Conservation (phyloP, 192 early-diverging fungal species). For the Hyaloraphidium curvatum region DNA sequence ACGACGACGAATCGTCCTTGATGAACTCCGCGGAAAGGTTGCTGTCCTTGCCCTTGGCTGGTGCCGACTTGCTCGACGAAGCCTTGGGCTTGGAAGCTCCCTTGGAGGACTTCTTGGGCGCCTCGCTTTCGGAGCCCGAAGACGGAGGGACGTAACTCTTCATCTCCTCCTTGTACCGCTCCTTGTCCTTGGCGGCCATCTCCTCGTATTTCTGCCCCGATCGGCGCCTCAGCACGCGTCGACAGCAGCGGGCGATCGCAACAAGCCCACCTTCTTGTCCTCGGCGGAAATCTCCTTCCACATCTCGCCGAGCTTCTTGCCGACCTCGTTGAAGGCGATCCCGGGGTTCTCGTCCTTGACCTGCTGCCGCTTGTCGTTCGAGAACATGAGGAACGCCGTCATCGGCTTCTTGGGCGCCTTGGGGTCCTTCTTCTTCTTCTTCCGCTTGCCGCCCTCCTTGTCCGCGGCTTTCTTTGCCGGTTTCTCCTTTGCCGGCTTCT, state of each 20-base stretch:
- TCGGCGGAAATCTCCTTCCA: constrained; percentile 36
- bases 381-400: constrained; percentile 83
- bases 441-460: constrained; percentile 31
- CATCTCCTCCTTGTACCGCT: constrained; percentile 22
- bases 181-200: constrained; percentile 17
- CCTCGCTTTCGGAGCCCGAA: no score
- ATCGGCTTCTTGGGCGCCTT: constrained; percentile 78
- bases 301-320: constrained; percentile 46
- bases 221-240: no score
- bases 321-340: constrained; percentile 43
- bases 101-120: no score
- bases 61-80: no score
- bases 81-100: no score
- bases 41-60: no score
- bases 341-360: constrained; percentile 69
- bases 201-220: constrained; percentile 21
- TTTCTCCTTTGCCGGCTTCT: not conserved
- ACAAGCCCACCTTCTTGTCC: constrained; percentile 22
- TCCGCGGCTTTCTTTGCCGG: constrained; percentile 19
- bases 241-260: no score
- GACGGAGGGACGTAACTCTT: constrained; percentile 13
- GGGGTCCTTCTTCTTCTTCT: constrained; percentile 50
- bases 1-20: no score
- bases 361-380: constrained; percentile 52
- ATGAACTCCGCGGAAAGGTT: no score